These are phyloP conservation scores for Scheffersomyces illinoinensis DNA, from an alignment of 1,139 yeast species.

Conservation along the genomic window DNA sequence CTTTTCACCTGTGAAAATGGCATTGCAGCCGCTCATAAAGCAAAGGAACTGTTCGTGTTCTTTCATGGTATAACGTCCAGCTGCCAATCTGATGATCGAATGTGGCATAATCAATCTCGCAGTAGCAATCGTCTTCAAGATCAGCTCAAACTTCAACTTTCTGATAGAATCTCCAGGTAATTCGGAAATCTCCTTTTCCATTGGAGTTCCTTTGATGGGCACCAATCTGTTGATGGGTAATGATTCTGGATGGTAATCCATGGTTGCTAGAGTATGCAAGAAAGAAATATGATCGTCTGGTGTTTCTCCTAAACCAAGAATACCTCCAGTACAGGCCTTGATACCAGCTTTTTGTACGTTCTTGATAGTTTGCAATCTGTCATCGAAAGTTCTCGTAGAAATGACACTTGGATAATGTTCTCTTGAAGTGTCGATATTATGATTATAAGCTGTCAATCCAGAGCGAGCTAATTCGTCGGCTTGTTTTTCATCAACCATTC, in stretches of 20 bases:
- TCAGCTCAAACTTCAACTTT: slow-evolving; percentile 56
- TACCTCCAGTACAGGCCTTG: slow-evolving; percentile 78
- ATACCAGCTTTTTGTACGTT: slow-evolving; percentile 69
- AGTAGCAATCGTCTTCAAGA: slow-evolving; percentile 71
- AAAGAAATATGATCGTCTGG: slow-evolving; percentile 71
- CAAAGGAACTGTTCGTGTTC: slow-evolving; percentile 75
- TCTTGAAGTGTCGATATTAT: slow-evolving; percentile 77
- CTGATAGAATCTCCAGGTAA: slow-evolving; percentile 39
- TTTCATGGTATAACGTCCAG: slow-evolving; percentile 81
- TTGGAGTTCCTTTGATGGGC: slow-evolving; percentile 79
- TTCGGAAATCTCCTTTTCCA: slow-evolving; percentile 54
- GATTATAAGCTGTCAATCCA: slow-evolving; percentile 81
- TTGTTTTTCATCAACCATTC: slow-evolving; percentile 70
- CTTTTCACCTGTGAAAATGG: slow-evolving; percentile 77
- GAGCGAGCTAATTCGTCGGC: slow-evolving; percentile 60
- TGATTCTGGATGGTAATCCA: slow-evolving; percentile 75
- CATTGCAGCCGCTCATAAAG: slow-evolving; percentile 78
- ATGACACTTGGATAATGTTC: slow-evolving; percentile 75
- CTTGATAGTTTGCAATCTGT: slow-evolving; percentile 62
- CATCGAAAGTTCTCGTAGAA: slow-evolving; percentile 69
- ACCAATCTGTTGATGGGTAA: slow-evolving; percentile 78
- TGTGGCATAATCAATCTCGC: slow-evolving; percentile 75
- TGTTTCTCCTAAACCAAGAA: slow-evolving; percentile 76
- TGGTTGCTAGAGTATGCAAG: slow-evolving; percentile 63
- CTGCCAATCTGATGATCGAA: slow-evolving; percentile 72